These are phyloP conservation scores for Prunus mongolica DNA, from an alignment of 306 rosid species.

Conservation along the genomic window DNA sequence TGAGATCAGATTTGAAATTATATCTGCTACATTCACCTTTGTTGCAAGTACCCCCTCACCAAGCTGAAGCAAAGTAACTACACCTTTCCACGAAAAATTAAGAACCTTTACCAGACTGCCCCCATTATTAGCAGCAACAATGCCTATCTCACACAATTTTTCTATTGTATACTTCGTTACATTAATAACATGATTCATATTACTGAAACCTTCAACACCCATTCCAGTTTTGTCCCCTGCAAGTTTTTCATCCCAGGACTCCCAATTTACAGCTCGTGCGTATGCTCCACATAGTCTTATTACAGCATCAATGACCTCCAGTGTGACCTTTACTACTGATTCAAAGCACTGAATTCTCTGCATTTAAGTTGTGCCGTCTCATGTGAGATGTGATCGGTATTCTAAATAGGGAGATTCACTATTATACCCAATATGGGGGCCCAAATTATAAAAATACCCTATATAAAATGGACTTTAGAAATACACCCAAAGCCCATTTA, in stretches of 20 bases:
- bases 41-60: constrained; percentile 45
- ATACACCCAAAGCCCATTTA: too few relatives aligned
- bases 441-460: too few relatives aligned
- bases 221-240: constrained; percentile 20
- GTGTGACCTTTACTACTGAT: constrained; percentile 53
- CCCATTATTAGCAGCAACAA: constrained; percentile 77
- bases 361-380: constrained; percentile 18
- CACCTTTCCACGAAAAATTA: constrained; percentile 89
- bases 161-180: constrained; percentile 55
- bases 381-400: not conserved
- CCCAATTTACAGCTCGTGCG: constrained; percentile 45
- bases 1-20: constrained; percentile 53
- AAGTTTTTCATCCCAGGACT: constrained; percentile 34
- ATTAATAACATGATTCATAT: constrained; percentile 45
- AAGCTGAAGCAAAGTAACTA: constrained; percentile 79
- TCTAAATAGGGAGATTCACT: too few relatives aligned
- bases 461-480: too few relatives aligned
- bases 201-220: constrained; percentile 32
- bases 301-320: constrained; percentile 48
- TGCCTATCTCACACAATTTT: constrained; percentile 65
- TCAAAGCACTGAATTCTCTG: constrained; percentile 61
- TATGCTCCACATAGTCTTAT: constrained; percentile 59
- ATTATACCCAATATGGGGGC: too few relatives aligned
- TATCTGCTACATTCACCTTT: constrained; percentile 44
- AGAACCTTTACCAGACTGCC: constrained; percentile 78